Evolutionary conservation across 2,329 filamentous ascomycete genomes (phyloP), one percentile per base, ranked within the genome.

Genomic region (Didymella pomorum): DNA sequence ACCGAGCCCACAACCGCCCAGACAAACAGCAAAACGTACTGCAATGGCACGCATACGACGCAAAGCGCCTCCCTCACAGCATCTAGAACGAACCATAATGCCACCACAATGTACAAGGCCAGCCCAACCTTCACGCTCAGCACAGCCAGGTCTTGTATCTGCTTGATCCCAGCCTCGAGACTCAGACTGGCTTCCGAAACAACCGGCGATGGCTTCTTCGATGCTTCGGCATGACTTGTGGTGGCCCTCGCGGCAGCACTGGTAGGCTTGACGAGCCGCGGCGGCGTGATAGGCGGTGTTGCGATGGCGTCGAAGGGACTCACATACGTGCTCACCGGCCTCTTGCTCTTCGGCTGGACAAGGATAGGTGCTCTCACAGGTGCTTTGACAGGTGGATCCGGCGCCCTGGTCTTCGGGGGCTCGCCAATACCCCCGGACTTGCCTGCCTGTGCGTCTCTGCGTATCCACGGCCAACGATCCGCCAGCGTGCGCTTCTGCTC

Each of bases 41-140:
- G 58, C 50, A 71, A 68, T n/a, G 72, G 71, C 26, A 67, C 67
- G 2, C 62, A 64, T 3, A 74, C 20, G 16, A 60, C 62, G 57
- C 65, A 52, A 9, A 72, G 55, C 3, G 65, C 67, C 35, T 69
- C 65, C 11, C 69, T 31, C 3, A 72, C 46, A 0, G 69, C 72
- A 56, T 74, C 69, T 2, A 74, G 65, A 7, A 73, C 23, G 44
- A 66, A 73, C 59, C 71, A 73, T 47, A 72, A n/a, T 8, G 66
- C 70, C 9, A 73, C 53, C 9, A 72, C 50, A 8, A 50, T 52
- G 28, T 74, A 74, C 3, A 73, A 11, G 0, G 66, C 18, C 3
- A 73, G 33, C 12, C 58, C 61, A 3, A 71, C 41, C 28, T 69
- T 71, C 10, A 71, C 16, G 1, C 68, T 9, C 11, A 71, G 28